phyloP scores from a whole-genome alignment of 2,329 filamentous ascomycete species.

The Paraconiothyrium brasiliense region DNA sequence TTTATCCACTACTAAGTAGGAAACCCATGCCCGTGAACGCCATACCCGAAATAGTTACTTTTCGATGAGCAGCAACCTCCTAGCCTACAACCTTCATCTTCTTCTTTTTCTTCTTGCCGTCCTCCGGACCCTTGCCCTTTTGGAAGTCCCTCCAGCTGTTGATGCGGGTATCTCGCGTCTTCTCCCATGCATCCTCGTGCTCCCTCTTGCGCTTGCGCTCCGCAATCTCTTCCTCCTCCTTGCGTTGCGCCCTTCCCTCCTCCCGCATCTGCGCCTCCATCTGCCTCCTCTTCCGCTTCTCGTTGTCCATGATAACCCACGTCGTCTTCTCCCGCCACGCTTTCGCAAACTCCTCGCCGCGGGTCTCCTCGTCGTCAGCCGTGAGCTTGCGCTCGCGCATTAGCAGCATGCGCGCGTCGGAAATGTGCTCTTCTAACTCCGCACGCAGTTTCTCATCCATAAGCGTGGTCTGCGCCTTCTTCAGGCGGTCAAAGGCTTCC shows the following conservation, averaged over 20 bases:
- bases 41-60: neutral
- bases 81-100: slow-evolving; percentile 64
- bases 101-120: slow-evolving; percentile 57
- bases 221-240: slow-evolving; percentile 85
- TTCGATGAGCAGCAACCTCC: slow-evolving; percentile 14
- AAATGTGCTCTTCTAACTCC: slow-evolving; percentile 90
- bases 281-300: slow-evolving; percentile 83
- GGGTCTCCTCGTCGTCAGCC: slow-evolving; percentile 84
- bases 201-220: slow-evolving; percentile 72
- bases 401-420: slow-evolving; percentile 92
- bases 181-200: slow-evolving; percentile 95
- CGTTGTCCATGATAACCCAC: slow-evolving; percentile 90
- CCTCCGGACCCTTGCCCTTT: slow-evolving; percentile 66
- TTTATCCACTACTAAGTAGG: neutral
- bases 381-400: slow-evolving; percentile 96
- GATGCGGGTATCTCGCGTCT: slow-evolving; percentile 88
- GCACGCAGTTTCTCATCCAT: slow-evolving; percentile 93
- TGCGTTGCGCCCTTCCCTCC: slow-evolving; percentile 87
- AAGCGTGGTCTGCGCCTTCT: slow-evolving; percentile 90
- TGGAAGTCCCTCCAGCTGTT: slow-evolving; percentile 93
- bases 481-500: slow-evolving; percentile 94
- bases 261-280: slow-evolving; percentile 96
- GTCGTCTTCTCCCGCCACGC: slow-evolving; percentile 92
- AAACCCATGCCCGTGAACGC: slow-evolving; percentile 13
- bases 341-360: slow-evolving; percentile 81